Evolutionary conservation across 2,329 filamentous ascomycete species (phyloP), one percentile per base, ranked within the genome.

Genomic region (Rhynchosporium secalis): DNA sequence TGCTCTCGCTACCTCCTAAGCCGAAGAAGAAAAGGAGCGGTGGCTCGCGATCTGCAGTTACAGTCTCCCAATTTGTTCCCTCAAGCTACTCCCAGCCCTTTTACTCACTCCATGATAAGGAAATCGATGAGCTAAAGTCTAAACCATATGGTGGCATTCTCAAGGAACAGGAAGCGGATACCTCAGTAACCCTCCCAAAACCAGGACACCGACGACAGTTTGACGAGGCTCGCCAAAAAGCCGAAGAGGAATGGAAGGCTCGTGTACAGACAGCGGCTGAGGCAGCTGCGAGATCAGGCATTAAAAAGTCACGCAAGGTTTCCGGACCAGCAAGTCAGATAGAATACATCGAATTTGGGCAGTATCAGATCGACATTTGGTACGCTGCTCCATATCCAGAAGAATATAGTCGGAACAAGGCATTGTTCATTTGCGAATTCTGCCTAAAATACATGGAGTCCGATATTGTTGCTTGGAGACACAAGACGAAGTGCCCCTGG

Each of bases 361-460:
- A 92, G 57, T 96, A 90, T 82, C 95, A 99, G 76, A 99, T 99
- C 70, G 95, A 99, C 74, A 99, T 95, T 3, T 98, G 95, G 93
- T 97, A 99, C 77, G 94, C 95, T 36, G 95, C 95, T 45, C 96
- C 95, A 12, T 99, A 99, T 74, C 95, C 95, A 0, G 95, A 97
- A 74, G 95, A 99, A 77, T 99, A 99, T 79, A 98, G 92, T 75
- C 87, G 94, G 67, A 98, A 99, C 74, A 88, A 91, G 36, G 90
- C 96, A 43, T 83, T 99, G n/a, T 98, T 96, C 77, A 98, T 99
- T 66, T 99, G 95, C 81, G 96, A 99, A 76, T 99, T 98, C 76
- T 99, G 95, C 75, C 81, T 99, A 64, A 99, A 98, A 77, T 99
- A 99, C 78, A 97, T 99, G 92, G 96, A 96, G 76, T 98, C 95